Evolutionary conservation across 2,329 filamentous ascomycete genomes (phyloP), one percentile per base, ranked within the genome.

Genomic region (Cryphonectria naterciae): DNA sequence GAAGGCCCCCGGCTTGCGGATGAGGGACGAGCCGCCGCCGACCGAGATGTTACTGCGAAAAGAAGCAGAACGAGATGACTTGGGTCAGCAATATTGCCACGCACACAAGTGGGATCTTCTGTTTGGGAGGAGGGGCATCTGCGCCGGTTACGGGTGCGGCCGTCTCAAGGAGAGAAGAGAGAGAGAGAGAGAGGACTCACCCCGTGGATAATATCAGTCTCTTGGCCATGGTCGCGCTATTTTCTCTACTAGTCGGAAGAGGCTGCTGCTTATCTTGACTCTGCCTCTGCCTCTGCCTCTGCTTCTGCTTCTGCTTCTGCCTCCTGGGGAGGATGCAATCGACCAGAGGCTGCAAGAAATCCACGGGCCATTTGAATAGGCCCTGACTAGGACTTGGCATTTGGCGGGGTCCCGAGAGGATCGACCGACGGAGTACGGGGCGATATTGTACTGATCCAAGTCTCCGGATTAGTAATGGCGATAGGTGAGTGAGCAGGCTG

Each of bases 11-110:
- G 91, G 89, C 77, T 93, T 93, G 73, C 93, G 91, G 80, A 97
- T 92, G 74, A 97, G 91, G 65, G 94, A 93, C 70, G 93, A 92
- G 70, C 93, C 93, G 74, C 93, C 93, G 74, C 89, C 91, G 76
- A 91, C 91, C 87, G 97, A 93, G 80, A 97, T 92, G 84, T 97
- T 98, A 78, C 87, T 89, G 61, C 37, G 61, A 7, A 10, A 35
- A 4, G 32, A 32, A 32, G 32, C 32, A 10, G 28, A 11, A 41
- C 11, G 58, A 46, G n/a, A 64, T 17, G 39, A 2, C 37, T 28
- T 64, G 60, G 60, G 22, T 41, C 19, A 62, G 37, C 19, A 37
- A 19, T 60, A 15, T 60, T 28, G 56, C 25, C 13, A 32, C 32
- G 32, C 56, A 13, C 25, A 39, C 37, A 8, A 39, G 37, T 1